Evolutionary conservation across 1,284 basidiomycete genomes (phyloP), one percentile per base, ranked within the genome.

Genomic region (Apiotrichum sp.): DNA sequence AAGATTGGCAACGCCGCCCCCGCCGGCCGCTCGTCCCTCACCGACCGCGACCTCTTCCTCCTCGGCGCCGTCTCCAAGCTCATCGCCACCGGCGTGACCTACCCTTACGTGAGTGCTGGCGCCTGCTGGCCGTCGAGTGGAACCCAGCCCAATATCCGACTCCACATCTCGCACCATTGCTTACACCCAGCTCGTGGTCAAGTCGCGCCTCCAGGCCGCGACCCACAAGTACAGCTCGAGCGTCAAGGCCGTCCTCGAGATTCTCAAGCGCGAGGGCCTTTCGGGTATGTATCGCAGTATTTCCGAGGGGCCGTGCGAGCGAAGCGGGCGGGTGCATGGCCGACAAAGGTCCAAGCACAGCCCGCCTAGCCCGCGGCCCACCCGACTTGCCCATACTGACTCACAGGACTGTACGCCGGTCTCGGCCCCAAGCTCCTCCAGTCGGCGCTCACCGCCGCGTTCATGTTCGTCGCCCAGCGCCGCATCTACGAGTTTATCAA

Each of bases 31-130:
- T 69, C 63, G 39, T 70, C 83, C 4, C 77, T 95, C 38, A 82
- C 84, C 31, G 89, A 95, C 70, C 82, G 84, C 79, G 93, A 97
- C 71, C 87, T 90, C 74, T 95, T 97, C 80, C 68, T 92, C 57
- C 82, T 96, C 31, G 93, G 93, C 8, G 93, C 93, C 0, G 70
- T 93, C 36, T 89, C 89, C 34, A 96, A 95, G 73, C 82, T 93
- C 7, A 69, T 77, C 42, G 77, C 77, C 7, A 78, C 76, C 10
- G 73, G 73, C 16, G 60, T 64, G 4, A 76, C 75, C 1, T 78
- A 78, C 62, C 77, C 77, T 16, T 70, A 71, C 61, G 74, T 76
- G 59, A 68, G 73, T 57, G 2, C 14, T 13, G 11, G 11, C 29
- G 22, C 11, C 42, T 43, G 14, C 22, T 13, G 22, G 22, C 22